Percentiles rank a stretch among this genome's conserved stretches.
phyloP scores from a whole-genome alignment of 2,329 filamentous ascomycete species.

The Westerdykella sp. region DNA sequence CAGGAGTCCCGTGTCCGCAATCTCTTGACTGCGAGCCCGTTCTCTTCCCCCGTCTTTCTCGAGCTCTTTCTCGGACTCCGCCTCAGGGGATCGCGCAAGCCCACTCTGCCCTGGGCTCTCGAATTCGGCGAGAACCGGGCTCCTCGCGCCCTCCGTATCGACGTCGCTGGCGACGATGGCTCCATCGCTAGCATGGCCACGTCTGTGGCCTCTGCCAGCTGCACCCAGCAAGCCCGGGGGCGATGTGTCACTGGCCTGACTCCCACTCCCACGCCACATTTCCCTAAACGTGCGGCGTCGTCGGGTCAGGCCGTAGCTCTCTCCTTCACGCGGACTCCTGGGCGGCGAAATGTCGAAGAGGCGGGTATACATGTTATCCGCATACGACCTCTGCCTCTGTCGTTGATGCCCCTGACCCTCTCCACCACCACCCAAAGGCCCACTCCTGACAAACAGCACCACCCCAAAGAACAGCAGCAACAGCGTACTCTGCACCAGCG shows the following conservation, averaged over 20 bases:
- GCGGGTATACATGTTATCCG: slow-evolving; percentile 26
- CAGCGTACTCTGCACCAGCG: slow-evolving; percentile 82
- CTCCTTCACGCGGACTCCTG: slow-evolving; percentile 25
- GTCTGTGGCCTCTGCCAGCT: no score
- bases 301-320: slow-evolving; percentile 17
- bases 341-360: slow-evolving; percentile 34
- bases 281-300: slow-evolving; percentile 25
- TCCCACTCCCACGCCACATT: slow-evolving; percentile 26
- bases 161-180: slow-evolving; percentile 20
- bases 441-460: slow-evolving; percentile 62
- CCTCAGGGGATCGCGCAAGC: no score
- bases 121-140: slow-evolving; percentile 26
- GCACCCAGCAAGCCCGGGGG: not conserved
- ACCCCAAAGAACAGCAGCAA: slow-evolving; percentile 80
- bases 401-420: not conserved
- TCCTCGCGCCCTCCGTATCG: slow-evolving; percentile 29
- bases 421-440: slow-evolving; percentile 13
- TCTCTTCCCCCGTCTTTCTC: slow-evolving; percentile 11
- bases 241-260: slow-evolving; percentile 17
- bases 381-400: not conserved
- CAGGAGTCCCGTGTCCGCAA: slow-evolving; percentile 4
- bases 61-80: not conserved
- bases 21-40: not conserved
- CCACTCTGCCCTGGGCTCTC: no score
- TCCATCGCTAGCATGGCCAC: slow-evolving; percentile 10